Evolutionary conservation across 305 asterid species (phyloP), one percentile per base, ranked within the genome.

Genomic region (Stenogyne calaminthoides): DNA sequence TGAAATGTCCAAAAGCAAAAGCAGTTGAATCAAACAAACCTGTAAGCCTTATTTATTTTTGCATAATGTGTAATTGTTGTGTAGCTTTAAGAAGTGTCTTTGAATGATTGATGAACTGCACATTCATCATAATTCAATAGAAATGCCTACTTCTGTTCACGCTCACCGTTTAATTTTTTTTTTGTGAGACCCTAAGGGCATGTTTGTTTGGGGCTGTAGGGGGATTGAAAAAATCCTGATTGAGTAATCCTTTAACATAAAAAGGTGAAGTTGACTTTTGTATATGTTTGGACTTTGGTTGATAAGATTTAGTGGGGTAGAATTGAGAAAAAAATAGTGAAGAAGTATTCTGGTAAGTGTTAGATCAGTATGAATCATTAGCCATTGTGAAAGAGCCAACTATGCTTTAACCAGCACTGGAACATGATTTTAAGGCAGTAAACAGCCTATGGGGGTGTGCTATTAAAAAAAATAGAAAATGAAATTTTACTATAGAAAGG

Each of bases 1-100:
- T 72, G 40, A 76, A 79, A 72, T 82, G 88, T 74, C 84, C 87
- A 54, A 83, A 85, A 74, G 78, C 78, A 63, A 85, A 86, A 79
- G 84, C 84, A 76, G 60, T 66, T 80, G 67, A 77, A 63, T 82
- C 89, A 69, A 77, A 77, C 71, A 84, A 81, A 80, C 78, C 80
- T 66, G 96, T 87, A 77, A 75, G 90, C 25, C 55, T 46, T 40
- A 16, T 55, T 66, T 47, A 63, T 52, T 22, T 67, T 51, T 19
- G 25, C 62, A 10, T 60, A 9, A 42, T 18, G n/a, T 42, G 7
- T 63, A 64, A 19, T 40, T 68, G 11, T 20, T 66, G 14, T 44
- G 12, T 56, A 15, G 60, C 15, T 64, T 68, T 67, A 36, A 74
- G 39, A 37, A 59, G 51, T 73, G 29, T 51, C 25, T 67, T 60